Evolutionary conservation across 495 filamentous ascomycete genomes (phyloP), one percentile per base, ranked within the genome.

Genomic region (Podospora tetraspora): DNA sequence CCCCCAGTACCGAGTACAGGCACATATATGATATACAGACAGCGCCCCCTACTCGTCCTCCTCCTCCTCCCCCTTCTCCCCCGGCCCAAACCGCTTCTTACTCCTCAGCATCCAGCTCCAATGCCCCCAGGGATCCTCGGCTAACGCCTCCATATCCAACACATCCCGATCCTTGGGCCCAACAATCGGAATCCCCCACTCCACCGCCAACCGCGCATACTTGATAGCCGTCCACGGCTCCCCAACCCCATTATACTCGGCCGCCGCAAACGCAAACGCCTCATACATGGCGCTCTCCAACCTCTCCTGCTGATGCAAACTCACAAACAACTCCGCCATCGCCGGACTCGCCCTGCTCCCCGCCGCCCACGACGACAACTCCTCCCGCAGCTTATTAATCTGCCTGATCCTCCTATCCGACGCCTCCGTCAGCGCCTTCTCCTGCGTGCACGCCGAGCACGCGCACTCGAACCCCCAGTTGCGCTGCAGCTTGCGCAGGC

Each of bases 391-490:
- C 23, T 66, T 62, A 6, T 66, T 70, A 34, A 81, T 82, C 70
- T 75, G 68, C 9, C 32, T 13, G 21, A 81, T 69, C 52, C 80
- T 68, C 22, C 37, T 21, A 27, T 82, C 79, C 22, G 79, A 78
- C 52, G 76, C 79, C 8, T 70, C 70, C 32, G 68, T 64, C 25
- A 69, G 64, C 0, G 61, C 65, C 22, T 23, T 16, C 13, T 72
- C 68, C 21, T 71, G 72, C 12, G 67, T 70, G 70, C 79, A 83
- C 7, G 72, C 64, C 25, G 71, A 56, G 64, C 80, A 83, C 5
- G 69, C 60, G 69, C 81, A 83, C 1, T 73, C 22, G 66, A 83
- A 83, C 4, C 79, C 81, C 81, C 80, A 83, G 62, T 72, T 74
- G 5, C 68, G 71, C 13, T 68, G 19, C 9, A 82, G 62, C 52